These are phyloP conservation scores for Aspergillus brunneoviolaceus DNA, from an alignment of 2,329 filamentous ascomycete species.

Conservation along the genomic window DNA sequence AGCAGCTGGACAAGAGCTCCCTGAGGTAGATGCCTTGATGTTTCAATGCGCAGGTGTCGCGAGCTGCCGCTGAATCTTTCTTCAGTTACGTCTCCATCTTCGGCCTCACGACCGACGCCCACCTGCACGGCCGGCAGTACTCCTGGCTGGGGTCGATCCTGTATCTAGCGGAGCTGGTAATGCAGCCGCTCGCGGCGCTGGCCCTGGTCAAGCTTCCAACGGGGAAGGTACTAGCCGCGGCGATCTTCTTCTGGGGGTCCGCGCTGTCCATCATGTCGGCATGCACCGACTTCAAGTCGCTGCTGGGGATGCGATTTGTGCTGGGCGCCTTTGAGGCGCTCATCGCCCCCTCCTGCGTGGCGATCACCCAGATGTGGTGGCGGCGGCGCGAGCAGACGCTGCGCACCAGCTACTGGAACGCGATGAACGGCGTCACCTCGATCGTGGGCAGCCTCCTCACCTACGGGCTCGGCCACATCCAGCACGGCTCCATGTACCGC, in stretches of 20 bases:
- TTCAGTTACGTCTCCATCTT: constrained; percentile 27
- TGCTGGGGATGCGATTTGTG: constrained; percentile 48
- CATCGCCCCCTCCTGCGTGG: constrained; percentile 53
- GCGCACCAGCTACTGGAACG: constrained; percentile 59
- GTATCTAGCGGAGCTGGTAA: constrained; percentile 60
- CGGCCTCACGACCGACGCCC: constrained; percentile 49
- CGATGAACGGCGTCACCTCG: constrained; percentile 60
- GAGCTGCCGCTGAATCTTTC: not conserved
- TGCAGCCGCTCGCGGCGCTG: constrained; percentile 57
- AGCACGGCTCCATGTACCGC: constrained; percentile 43
- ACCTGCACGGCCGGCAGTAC: constrained; percentile 50
- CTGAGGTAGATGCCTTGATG: too few relatives aligned
- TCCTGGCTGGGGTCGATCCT: constrained; percentile 64
- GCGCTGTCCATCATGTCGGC: constrained; percentile 53
- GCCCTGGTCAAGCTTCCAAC: constrained; percentile 45
- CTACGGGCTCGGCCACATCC: constrained; percentile 60
- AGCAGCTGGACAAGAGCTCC: constrained; percentile 53
- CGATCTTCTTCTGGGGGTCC: constrained; percentile 57
- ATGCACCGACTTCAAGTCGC: constrained; percentile 48
- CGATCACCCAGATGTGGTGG: constrained; percentile 64
- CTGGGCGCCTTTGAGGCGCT: constrained; percentile 41
- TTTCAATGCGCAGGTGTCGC: too few relatives aligned
- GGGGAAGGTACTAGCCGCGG: constrained; percentile 54
- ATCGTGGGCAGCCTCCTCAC: constrained; percentile 58
- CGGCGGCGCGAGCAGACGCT: constrained; percentile 59